Percentiles rank a stretch among this genome's conserved stretches.
These are phyloP conservation scores for Pseudomassariella vexata DNA, from an alignment of 2,329 filamentous ascomycete genomes.

Conservation along the genomic window DNA sequence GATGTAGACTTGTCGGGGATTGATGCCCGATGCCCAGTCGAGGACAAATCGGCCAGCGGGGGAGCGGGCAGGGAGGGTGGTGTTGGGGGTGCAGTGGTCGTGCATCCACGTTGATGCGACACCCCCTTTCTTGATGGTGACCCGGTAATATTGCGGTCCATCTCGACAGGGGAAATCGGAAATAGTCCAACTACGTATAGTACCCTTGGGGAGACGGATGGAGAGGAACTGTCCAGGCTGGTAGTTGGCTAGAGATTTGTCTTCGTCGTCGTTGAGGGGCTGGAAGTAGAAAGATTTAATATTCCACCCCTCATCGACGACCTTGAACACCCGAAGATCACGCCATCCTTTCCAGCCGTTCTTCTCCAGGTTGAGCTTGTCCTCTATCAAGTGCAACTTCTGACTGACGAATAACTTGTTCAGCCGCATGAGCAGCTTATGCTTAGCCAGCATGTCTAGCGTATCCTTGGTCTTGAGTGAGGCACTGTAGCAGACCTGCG, in stretches of 20 bases:
- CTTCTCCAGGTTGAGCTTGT: slow-evolving; percentile 10
- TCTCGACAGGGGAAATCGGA: slow-evolving; percentile 14
- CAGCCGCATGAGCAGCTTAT: slow-evolving; percentile 14
- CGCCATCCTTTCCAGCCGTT: slow-evolving; percentile 17
- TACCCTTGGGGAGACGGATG: slow-evolving; percentile 12
- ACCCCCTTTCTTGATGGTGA: slow-evolving; percentile 14
- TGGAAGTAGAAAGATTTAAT: slow-evolving; percentile 18
- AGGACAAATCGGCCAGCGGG: slow-evolving; percentile 17
- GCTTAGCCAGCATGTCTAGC: slow-evolving; percentile 15
- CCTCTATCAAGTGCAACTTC: slow-evolving; percentile 11
- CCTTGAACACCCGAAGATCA: slow-evolving; percentile 9
- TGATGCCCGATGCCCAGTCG: slow-evolving; percentile 10
- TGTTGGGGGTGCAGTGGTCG: slow-evolving; percentile 9
- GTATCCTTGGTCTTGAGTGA: slow-evolving; percentile 17
- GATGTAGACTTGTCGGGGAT: slow-evolving; percentile 14
- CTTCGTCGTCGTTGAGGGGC: slow-evolving; percentile 6
- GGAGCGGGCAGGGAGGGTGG: slow-evolving; percentile 11
- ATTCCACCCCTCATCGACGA: slow-evolving; percentile 12
- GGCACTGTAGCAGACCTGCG: slow-evolving; percentile 13
- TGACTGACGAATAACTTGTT: slow-evolving; percentile 12
- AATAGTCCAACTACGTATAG: slow-evolving; percentile 16
- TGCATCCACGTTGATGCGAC: slow-evolving; percentile 17
- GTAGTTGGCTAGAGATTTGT: slow-evolving; percentile 13
- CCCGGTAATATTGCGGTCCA: slow-evolving; percentile 13
- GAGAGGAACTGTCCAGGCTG: slow-evolving; percentile 18